These are phyloP conservation scores for Pseudozyma tsukubaensis DNA, from an alignment of 1,284 basidiomycete species.

Conservation along the genomic window DNA sequence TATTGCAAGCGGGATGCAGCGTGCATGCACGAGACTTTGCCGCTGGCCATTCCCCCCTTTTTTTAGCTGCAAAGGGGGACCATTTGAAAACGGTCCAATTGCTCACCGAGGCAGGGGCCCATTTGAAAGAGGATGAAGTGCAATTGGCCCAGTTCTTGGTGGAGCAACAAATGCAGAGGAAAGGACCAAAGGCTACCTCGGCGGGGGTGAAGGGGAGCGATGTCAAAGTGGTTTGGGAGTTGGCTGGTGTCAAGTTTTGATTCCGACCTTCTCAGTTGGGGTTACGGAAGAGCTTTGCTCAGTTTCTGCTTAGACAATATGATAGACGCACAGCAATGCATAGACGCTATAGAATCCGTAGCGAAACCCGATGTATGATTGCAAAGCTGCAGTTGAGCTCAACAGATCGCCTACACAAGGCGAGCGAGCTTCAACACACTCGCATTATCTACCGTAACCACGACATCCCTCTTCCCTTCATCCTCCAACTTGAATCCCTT, in stretches of 20 bases:
- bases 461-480: background rate
- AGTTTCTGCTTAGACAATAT: no score
- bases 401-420: background rate
- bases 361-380: no score
- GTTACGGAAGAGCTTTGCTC: no score
- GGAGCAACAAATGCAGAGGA: background rate
- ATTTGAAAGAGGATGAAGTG: constrained; percentile 62
- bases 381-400: no score
- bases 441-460: constrained; percentile 11
- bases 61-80: constrained; percentile 65
- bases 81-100: constrained; percentile 52
- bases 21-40: constrained; percentile 80
- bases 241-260: constrained; percentile 27
- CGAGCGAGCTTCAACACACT: constrained; percentile 19
- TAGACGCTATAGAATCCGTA: no score
- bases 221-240: constrained; percentile 21
- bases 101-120: constrained; percentile 62
- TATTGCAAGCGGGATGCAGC: constrained; percentile 83
- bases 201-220: background rate
- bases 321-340: no score
- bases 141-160: constrained; percentile 34
- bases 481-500: constrained; percentile 25
- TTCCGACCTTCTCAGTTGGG: no score
- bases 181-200: background rate
- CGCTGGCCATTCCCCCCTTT: constrained; percentile 80